Percentiles rank a stretch among this genome's conserved stretches.
Evolutionary conservation across 1,284 basidiomycete genomes (phyloP).

Genomic region (Chondrostereum purpureum): DNA sequence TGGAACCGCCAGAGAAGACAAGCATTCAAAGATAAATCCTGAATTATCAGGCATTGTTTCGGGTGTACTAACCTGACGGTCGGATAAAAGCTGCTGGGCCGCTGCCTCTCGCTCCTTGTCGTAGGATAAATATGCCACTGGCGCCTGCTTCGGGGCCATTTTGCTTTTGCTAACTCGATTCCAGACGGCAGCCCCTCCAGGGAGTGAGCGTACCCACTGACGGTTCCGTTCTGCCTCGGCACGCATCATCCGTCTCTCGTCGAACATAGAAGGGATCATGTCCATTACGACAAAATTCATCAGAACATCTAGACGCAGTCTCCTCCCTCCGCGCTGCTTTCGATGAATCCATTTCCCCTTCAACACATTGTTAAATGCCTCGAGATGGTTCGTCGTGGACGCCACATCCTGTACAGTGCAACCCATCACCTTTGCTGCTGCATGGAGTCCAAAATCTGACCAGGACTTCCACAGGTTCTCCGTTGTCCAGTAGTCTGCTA

Average conservation of each 20-base stretch:
- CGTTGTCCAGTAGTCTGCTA: constrained; percentile 9
- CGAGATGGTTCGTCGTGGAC: constrained; percentile 33
- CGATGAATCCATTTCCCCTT: constrained; percentile 24
- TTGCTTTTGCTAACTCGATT: background rate
- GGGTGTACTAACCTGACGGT: constrained; percentile 2
- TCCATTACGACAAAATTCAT: constrained; percentile 19
- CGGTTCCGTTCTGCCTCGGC: background rate
- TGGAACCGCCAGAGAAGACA: background rate
- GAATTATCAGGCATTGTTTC: constrained; percentile 5
- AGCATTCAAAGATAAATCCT: constrained; percentile 3
- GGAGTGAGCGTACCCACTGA: constrained; percentile 19
- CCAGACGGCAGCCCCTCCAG: constrained; percentile 17
- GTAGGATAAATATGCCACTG: constrained; percentile 1
- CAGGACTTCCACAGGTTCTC: constrained; percentile 13
- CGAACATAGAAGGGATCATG: constrained; percentile 21
- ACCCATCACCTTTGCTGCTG: constrained; percentile 3
- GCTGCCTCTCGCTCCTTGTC: background rate
- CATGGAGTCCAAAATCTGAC: constrained; percentile 10
- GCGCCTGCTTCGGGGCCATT: background rate
- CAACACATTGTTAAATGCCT: constrained; percentile 31
- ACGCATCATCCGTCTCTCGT: constrained; percentile 7
- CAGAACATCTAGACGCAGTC: constrained; percentile 24
- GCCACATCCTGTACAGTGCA: constrained; percentile 23
- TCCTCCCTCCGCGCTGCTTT: constrained; percentile 21
- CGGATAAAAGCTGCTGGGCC: background rate